Percentiles rank a stretch among this genome's conserved stretches.
Evolutionary conservation across 208 protist genomes (phyloP).

Genomic region (Crithidia sp.): DNA sequence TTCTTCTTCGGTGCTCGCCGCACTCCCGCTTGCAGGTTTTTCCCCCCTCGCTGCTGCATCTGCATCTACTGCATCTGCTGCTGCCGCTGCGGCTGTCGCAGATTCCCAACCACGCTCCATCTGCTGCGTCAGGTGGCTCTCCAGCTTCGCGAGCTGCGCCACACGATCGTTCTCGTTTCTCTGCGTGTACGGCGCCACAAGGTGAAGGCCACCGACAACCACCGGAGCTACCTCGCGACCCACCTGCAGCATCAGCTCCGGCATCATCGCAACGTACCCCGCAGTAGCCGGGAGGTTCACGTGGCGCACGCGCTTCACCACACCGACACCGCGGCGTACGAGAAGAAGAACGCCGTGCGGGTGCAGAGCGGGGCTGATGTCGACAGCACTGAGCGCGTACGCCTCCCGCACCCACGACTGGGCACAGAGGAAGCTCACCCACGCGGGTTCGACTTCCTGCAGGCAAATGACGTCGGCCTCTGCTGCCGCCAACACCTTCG

Average conservation of each 20-base stretch:
- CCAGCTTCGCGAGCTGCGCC: slow-evolving; percentile 48
- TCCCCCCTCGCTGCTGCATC: too few relatives aligned
- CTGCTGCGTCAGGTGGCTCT: slow-evolving; percentile 30
- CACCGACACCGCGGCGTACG: slow-evolving; percentile 32
- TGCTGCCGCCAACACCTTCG: slow-evolving; percentile 37
- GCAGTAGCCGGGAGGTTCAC: slow-evolving; percentile 48
- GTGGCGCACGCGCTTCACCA: slow-evolving; percentile 31
- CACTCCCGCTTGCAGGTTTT: background rate
- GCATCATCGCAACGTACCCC: slow-evolving; percentile 57
- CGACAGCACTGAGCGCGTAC: slow-evolving; percentile 43
- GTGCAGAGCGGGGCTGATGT: slow-evolving; percentile 43
- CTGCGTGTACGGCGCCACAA: slow-evolving; percentile 54
- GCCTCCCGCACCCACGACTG: slow-evolving; percentile 54
- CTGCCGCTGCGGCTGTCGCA: background rate
- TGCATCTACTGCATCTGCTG: too few relatives aligned
- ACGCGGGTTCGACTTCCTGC: slow-evolving; percentile 66
- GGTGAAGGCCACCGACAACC: slow-evolving; percentile 52
- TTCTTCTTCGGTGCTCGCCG: background rate
- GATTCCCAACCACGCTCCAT: background rate
- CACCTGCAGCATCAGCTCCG: slow-evolving; percentile 42
- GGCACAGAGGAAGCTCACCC: slow-evolving; percentile 46
- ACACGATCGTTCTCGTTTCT: slow-evolving; percentile 57
- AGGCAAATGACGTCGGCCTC: slow-evolving; percentile 67
- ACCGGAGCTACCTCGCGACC: slow-evolving; percentile 37
- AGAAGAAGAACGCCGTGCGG: slow-evolving; percentile 63